phyloP scores from a whole-genome alignment of 1,139 yeast species.

The Yarrowia galli region DNA sequence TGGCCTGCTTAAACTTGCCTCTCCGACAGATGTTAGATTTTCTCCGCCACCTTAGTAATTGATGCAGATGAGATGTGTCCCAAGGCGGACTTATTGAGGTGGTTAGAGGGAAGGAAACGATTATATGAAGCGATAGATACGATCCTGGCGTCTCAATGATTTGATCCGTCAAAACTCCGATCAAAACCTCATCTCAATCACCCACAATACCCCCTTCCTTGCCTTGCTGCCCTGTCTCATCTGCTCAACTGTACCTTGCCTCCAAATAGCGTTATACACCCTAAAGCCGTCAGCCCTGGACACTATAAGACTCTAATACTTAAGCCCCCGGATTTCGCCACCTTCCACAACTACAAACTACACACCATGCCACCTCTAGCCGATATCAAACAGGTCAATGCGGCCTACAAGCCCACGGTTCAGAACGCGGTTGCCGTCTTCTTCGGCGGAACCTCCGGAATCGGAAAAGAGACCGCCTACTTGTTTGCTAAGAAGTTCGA shows the following conservation, averaged over 20 bases:
- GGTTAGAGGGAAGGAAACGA: not conserved
- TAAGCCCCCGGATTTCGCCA: slow-evolving; percentile 25
- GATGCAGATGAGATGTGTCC: slow-evolving; percentile 7
- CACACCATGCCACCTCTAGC: slow-evolving; percentile 44
- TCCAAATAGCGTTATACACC: slow-evolving; percentile 6
- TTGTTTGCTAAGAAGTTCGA: slow-evolving; percentile 46
- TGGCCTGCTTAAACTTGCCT: slow-evolving; percentile 4
- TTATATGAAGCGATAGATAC: not conserved
- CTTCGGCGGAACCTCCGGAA: slow-evolving; percentile 50
- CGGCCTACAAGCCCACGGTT: slow-evolving; percentile 39
- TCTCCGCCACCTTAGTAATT: slow-evolving; percentile 24
- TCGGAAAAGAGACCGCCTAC: slow-evolving; percentile 49
- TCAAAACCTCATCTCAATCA: not conserved
- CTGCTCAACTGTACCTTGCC: not conserved
- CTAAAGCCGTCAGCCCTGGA: slow-evolving; percentile 30
- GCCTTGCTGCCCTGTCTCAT: not conserved
- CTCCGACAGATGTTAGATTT: not conserved
- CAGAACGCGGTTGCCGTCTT: slow-evolving; percentile 47
- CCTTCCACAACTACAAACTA: not conserved
- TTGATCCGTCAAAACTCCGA: not conserved
- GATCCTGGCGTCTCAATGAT: too few relatives aligned
- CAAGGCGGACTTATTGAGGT: not conserved
- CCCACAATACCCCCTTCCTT: not conserved
- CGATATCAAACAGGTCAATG: slow-evolving; percentile 34
- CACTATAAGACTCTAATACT: not conserved